Evolutionary conservation across 2,329 filamentous ascomycete genomes (phyloP), one percentile per base, ranked within the genome.

Genomic region (Juglanconis sp.): DNA sequence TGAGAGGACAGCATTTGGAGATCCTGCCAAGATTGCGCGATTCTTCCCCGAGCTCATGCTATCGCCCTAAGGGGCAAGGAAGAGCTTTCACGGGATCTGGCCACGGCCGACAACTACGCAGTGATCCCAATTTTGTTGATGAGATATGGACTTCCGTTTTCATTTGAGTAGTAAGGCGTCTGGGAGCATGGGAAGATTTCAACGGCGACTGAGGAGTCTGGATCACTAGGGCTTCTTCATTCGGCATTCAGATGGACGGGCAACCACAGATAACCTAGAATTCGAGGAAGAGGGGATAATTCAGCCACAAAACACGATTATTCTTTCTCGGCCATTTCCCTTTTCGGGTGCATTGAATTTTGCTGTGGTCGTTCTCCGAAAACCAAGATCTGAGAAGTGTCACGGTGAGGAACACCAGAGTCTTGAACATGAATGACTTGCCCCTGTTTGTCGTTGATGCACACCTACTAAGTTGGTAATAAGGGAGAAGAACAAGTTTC

Each of bases 11-110:
- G 71, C 68, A 57, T 75, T 67, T 53, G 73, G 73, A n/a, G 73
- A 73, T 50, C 72, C 72, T 1, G 70, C 73, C 51, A 75, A 75
- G 66, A 74, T 75, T 66, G 72, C 72, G 11, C 71, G 70, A 59
- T 71, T 70, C 60, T 75, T 75, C 53, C 73, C 73, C 1, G 73
- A 75, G 64, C 65, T 75, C 46, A 68, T 65, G 5, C 44, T 69
- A 32, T 60, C 64, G 5, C 64, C 64, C 5, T 67, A 64, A 54
- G 46, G 13, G n/a, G 4, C 4, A 2, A 24, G 40, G 42, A n/a
- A 35, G 3, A 15, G 3, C 15, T 15, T 17, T 36, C 34, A 34
- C 15, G 30, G 34, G 35, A 8, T 32, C 30, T n/a, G 38, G 10
- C 8, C 36, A 10, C 6, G 8, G 38, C 24, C 30, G 13, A 42